A percentile compares a stretch with the other conserved stretches of the same genome.
phyloP scores from a whole-genome alignment of 148 eudicot species.

The Rhododendron henanense region DNA sequence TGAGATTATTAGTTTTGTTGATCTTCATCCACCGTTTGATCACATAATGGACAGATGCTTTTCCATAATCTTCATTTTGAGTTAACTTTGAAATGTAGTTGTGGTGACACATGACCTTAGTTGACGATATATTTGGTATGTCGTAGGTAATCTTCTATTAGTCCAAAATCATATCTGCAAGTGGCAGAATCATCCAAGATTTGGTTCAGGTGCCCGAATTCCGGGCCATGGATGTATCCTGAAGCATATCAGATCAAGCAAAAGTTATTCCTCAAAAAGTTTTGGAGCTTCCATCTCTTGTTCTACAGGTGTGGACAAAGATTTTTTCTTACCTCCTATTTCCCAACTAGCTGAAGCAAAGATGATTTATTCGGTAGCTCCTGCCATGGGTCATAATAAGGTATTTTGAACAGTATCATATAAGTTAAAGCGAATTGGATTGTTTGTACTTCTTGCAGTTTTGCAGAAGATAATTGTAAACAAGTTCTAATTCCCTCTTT shows the following conservation, averaged over 20 bases:
- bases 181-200: slow-evolving; percentile 28
- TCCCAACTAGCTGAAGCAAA: slow-evolving; percentile 41
- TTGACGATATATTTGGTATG: background rate
- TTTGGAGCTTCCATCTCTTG: slow-evolving; percentile 27
- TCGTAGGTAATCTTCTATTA: slow-evolving; percentile 26
- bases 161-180: slow-evolving; percentile 21
- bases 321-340: slow-evolving; percentile 25
- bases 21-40: background rate
- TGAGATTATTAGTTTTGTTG: background rate
- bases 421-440: background rate
- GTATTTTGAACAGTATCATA: slow-evolving; percentile 19
- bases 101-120: background rate
- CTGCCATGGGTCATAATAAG: slow-evolving; percentile 93
- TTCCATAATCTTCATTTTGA: background rate
- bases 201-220: slow-evolving; percentile 17
- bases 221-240: slow-evolving; percentile 13
- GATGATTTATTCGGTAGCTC: slow-evolving; percentile 70
- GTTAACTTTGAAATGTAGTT: background rate
- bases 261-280: slow-evolving; percentile 11
- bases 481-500: background rate
- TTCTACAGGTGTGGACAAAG: slow-evolving; percentile 32
- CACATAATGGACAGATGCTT: no score
- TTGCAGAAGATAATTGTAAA: background rate
- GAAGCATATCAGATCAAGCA: slow-evolving; percentile 25
- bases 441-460: background rate